Conservation (phyloP, 2,329 filamentous ascomycete genomes). For the Truncatella angustata region DNA sequence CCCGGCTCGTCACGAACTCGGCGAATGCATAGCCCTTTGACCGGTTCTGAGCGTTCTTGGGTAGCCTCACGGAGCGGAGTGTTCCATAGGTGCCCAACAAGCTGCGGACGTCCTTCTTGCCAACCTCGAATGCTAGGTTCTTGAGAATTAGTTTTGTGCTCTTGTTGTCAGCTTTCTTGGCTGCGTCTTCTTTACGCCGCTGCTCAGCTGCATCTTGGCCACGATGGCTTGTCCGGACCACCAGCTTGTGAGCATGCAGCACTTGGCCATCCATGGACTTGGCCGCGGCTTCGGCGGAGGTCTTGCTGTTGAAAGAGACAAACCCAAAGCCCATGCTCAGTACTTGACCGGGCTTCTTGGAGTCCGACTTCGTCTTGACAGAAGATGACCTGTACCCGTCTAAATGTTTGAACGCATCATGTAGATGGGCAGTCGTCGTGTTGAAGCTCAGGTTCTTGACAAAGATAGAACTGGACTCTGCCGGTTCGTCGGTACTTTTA, state of each 20-base stretch:
- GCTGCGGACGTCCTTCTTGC: conserved; percentile 85
- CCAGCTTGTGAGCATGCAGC: conserved; percentile 82
- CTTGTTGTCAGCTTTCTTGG: conserved; percentile 73
- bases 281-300: conserved; percentile 75
- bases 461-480: conserved; percentile 79
- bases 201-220: conserved; percentile 86
- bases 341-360: conserved; percentile 83
- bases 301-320: conserved; percentile 78
- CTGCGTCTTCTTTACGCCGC: conserved; percentile 75
- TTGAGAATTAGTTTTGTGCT: conserved; percentile 96
- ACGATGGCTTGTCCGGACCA: conserved; percentile 84
- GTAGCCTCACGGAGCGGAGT: conserved; percentile 86
- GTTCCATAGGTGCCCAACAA: conserved; percentile 90
- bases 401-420: conserved; percentile 74
- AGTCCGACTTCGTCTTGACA: conserved; percentile 90
- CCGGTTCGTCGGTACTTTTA: conserved; percentile 49
- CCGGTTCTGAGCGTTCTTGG: conserved; percentile 88
- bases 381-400: conserved; percentile 86
- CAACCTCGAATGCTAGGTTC: conserved; percentile 94
- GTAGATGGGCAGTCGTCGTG: conserved; percentile 75
- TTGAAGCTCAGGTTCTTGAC: conserved; percentile 92
- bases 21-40: conserved; percentile 95
- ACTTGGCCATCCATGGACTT: conserved; percentile 84
- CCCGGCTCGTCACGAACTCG: conserved; percentile 87
- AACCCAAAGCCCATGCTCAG: conserved; percentile 99